Evolutionary conservation across 495 filamentous ascomycete genomes (phyloP).

Genomic region (Parathielavia hyrcaniae): DNA sequence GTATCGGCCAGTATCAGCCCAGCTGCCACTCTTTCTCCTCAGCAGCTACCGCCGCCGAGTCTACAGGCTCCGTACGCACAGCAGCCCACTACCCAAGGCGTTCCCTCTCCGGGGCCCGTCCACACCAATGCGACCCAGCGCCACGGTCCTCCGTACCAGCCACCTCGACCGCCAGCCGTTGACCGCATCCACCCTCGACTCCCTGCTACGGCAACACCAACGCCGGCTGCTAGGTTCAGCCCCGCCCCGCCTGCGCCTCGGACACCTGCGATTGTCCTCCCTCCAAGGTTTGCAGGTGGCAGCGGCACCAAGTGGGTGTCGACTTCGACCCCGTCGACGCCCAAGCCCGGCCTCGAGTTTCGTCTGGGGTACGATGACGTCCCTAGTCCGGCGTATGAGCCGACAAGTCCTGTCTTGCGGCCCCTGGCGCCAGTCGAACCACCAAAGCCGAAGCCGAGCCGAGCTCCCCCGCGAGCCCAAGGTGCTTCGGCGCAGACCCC

Average conservation of each 20-base stretch:
- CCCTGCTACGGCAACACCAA: slow-evolving; percentile 19
- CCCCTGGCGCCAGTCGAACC: slow-evolving; percentile 6
- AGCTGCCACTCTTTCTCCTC: slow-evolving; percentile 21
- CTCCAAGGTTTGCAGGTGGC: slow-evolving; percentile 25
- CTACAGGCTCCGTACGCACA: slow-evolving; percentile 29
- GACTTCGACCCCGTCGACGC: slow-evolving; percentile 43
- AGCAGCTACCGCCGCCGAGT: slow-evolving; percentile 21
- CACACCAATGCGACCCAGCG: slow-evolving; percentile 25
- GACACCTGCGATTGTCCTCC: slow-evolving; percentile 17
- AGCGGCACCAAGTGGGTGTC: slow-evolving; percentile 47
- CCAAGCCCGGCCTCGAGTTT: slow-evolving; percentile 22
- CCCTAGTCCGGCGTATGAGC: slow-evolving; percentile 41
- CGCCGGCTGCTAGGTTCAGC: slow-evolving; percentile 19
- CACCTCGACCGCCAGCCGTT: slow-evolving; percentile 30
- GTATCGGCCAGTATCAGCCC: slow-evolving; percentile 18
- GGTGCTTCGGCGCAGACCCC: background rate
- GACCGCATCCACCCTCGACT: slow-evolving; percentile 20
- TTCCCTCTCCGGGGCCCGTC: slow-evolving; percentile 7
- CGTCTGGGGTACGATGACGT: slow-evolving; percentile 30
- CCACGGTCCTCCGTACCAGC: slow-evolving; percentile 42
- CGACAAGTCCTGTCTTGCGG: slow-evolving; percentile 38
- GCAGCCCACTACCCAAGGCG: slow-evolving; percentile 6
- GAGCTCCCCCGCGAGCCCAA: slow-evolving; percentile 8
- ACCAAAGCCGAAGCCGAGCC: slow-evolving; percentile 16
- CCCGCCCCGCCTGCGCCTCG: slow-evolving; percentile 19